Evolutionary conservation across 2,329 filamentous ascomycete genomes (phyloP).

Genomic region (Penicillium expansum): DNA sequence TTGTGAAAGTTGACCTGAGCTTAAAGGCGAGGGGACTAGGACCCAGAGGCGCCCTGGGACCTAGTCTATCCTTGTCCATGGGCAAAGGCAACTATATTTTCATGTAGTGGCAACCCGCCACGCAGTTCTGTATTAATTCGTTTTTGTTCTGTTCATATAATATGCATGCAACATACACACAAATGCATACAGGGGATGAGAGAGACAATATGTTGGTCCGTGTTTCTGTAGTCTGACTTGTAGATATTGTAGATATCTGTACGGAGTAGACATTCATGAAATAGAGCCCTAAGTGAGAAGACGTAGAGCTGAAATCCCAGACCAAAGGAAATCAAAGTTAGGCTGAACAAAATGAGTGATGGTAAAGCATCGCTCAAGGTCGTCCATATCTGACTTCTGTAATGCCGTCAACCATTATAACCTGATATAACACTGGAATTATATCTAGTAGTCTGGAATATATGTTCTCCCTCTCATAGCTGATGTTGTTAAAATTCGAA

Average conservation of each 20-base stretch:
- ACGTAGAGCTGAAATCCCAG: neutral
- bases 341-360: neutral
- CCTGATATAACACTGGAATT: neutral
- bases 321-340: neutral
- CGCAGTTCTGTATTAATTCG: neutral
- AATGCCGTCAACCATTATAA: neutral
- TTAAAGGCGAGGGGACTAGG: neutral
- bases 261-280: too few species aligned
- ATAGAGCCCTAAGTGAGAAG: neutral
- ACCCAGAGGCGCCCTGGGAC: neutral
- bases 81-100: neutral
- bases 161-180: neutral
- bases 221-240: neutral
- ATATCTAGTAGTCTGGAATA: neutral
- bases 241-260: neutral
- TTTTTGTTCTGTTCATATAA: neutral
- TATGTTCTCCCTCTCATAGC: neutral
- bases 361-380: too few species aligned
- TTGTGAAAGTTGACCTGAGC: neutral
- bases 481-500: neutral
- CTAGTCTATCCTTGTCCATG: neutral
- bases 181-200: neutral
- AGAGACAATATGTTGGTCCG: neutral
- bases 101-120: slow-evolving; percentile 6
- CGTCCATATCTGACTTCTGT: too few species aligned